Percentiles rank a stretch among this genome's conserved stretches.
Conservation (phyloP, 176 grass and related monocot genomes). For the Rhipidocladum racemiflorum region DNA sequence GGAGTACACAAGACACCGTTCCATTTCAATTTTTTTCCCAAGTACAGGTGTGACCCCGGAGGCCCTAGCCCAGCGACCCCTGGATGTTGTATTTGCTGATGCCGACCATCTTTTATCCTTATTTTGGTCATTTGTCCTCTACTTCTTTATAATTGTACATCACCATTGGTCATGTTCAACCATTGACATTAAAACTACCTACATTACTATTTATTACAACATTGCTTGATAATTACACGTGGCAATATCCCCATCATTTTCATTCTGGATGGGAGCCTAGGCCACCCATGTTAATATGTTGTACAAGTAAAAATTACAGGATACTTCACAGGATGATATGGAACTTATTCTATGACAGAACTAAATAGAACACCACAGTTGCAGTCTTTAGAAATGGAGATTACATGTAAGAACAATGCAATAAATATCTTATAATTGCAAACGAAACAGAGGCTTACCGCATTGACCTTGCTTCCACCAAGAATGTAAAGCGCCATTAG, state of each 20-base stretch:
- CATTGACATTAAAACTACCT: not conserved
- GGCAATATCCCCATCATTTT: not conserved
- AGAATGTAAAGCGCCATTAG: slow-evolving; percentile 81
- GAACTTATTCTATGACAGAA: slow-evolving; percentile 7
- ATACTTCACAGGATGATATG: not conserved
- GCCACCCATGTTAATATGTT: not conserved
- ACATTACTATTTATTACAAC: not conserved
- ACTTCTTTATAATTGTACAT: too few species aligned
- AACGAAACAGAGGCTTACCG: slow-evolving; percentile 49
- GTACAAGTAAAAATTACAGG: not conserved
- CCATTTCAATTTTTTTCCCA: not conserved
- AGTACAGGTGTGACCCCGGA: not conserved
- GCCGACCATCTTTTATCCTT: not conserved
- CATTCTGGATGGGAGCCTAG: not conserved
- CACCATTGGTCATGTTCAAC: not conserved
- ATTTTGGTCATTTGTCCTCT: not conserved
- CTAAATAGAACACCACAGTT: not conserved
- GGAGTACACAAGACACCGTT: not conserved
- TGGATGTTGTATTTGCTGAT: not conserved
- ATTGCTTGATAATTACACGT: not conserved
- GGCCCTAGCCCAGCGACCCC: not conserved
- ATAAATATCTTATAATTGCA: not conserved
- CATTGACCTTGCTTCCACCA: slow-evolving; percentile 90
- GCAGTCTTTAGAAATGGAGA: not conserved
- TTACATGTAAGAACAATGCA: not conserved